Evolutionary conservation across 2,329 filamentous ascomycete species (phyloP).

Genomic region (Colletotrichum eremochloae): DNA sequence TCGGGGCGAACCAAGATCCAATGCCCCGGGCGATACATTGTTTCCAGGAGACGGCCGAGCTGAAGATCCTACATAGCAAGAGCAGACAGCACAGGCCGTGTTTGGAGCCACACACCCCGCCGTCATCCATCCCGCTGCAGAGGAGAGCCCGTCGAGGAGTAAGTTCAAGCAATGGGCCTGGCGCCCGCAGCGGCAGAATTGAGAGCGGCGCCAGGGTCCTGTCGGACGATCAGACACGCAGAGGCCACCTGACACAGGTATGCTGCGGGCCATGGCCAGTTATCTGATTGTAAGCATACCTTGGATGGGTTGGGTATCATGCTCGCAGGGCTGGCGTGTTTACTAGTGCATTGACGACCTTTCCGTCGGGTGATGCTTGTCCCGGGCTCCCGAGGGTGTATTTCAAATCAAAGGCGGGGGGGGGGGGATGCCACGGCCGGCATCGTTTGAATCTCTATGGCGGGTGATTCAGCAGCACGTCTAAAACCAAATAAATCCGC

Average conservation of each 20-base stretch:
- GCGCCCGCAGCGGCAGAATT: neutral
- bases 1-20: neutral
- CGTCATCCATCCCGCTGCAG: neutral
- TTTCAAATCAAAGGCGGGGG: fast-evolving
- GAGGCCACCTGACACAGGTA: neutral
- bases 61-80: neutral
- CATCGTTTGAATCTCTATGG: neutral
- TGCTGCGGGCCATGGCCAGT: neutral
- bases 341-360: neutral
- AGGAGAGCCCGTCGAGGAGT: too few relatives aligned
- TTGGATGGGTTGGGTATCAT: neutral
- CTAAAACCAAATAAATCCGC: neutral
- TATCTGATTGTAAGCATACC: neutral
- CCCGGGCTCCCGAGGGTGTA: neutral
- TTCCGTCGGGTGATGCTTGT: neutral
- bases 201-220: neutral
- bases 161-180: too few relatives aligned
- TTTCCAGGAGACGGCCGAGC: neutral
- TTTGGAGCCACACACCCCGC: neutral
- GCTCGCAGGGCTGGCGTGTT: neutral
- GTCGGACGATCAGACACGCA: neutral
- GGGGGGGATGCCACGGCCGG: neutral
- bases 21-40: neutral
- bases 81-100: neutral
- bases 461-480: too few relatives aligned